A percentile compares a stretch with the other conserved stretches of the same genome.
Evolutionary conservation across 371 early-diverging fungal genomes (phyloP).

Genomic region (Mortierella polycephala): DNA sequence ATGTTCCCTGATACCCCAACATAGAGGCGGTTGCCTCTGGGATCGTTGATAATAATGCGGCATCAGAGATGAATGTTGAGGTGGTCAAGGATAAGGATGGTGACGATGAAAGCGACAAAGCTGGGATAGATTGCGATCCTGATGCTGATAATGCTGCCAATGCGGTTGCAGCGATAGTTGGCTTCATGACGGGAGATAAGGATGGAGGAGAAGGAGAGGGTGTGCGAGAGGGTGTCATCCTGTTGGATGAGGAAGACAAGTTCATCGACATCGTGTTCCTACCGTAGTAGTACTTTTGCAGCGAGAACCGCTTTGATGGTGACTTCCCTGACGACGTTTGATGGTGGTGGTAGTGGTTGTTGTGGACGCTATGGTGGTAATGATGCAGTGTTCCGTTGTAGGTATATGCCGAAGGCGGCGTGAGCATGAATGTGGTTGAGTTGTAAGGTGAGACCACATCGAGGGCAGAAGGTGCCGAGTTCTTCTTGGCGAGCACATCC

Average conservation of each 20-base stretch:
- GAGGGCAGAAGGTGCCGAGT: slow-evolving; percentile 33
- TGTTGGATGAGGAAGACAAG: slow-evolving; percentile 9
- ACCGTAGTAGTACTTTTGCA: slow-evolving; percentile 47
- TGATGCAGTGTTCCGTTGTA: slow-evolving; percentile 12
- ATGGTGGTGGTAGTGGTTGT: slow-evolving; percentile 4
- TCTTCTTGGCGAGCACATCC: slow-evolving; percentile 41
- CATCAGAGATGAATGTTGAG: slow-evolving; percentile 1
- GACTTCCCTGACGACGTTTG: slow-evolving; percentile 25
- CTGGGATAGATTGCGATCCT: slow-evolving; percentile 17
- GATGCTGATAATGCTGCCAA: neutral
- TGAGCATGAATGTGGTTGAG: slow-evolving; percentile 50
- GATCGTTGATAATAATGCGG: slow-evolving; percentile 13
- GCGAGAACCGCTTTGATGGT: slow-evolving; percentile 36
- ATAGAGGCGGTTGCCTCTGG: slow-evolving; percentile 28
- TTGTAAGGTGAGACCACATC: slow-evolving; percentile 49
- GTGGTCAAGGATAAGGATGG: slow-evolving; percentile 6
- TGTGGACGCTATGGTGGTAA: neutral
- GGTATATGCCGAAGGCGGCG: slow-evolving; percentile 43
- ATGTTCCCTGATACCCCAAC: slow-evolving; percentile 15
- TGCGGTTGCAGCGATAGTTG: neutral
- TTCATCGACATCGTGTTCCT: slow-evolving; percentile 29
- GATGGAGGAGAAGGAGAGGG: slow-evolving; percentile 7
- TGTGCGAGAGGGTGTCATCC: slow-evolving; percentile 28
- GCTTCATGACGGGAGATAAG: neutral
- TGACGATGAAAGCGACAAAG: slow-evolving; percentile 2